Evolutionary conservation across 2,329 filamentous ascomycete species (phyloP).

Genomic region (Curvularia lunata): DNA sequence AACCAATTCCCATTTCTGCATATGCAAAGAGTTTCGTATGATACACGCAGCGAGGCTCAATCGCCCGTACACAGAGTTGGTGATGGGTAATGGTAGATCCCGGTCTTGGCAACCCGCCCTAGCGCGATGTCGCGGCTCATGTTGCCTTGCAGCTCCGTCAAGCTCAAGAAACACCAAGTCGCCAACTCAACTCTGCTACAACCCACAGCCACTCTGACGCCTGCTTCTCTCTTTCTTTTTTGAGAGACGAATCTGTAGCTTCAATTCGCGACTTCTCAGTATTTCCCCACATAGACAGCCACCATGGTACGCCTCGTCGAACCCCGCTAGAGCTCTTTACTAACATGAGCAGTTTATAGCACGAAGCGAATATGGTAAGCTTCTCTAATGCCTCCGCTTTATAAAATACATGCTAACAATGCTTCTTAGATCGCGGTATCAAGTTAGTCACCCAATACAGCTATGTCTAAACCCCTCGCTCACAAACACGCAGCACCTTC

Average conservation of each 20-base stretch:
- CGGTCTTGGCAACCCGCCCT: slow-evolving; percentile 30
- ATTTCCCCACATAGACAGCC: slow-evolving; percentile 19
- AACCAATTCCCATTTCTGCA: too few relatives aligned
- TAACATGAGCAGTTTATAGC: slow-evolving; percentile 79
- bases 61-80: not conserved
- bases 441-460: slow-evolving; percentile 67
- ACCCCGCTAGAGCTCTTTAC: slow-evolving; percentile 41
- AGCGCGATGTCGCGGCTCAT: slow-evolving; percentile 30
- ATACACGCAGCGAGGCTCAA: not conserved
- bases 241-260: not conserved
- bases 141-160: slow-evolving; percentile 38
- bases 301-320: slow-evolving; percentile 42
- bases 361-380: slow-evolving; percentile 98
- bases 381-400: slow-evolving; percentile 2
- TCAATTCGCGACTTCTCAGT: not conserved
- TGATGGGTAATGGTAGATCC: not conserved
- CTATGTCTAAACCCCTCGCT: slow-evolving; percentile 22
- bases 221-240: not conserved
- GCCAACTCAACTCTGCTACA: slow-evolving; percentile 18
- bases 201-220: slow-evolving; percentile 2
- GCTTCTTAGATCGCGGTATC: slow-evolving; percentile 85
- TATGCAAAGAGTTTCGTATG: too few relatives aligned
- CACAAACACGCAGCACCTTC: slow-evolving; percentile 76
- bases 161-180: slow-evolving; percentile 30
- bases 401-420: slow-evolving; percentile 25